Base-by-base conservation (phyloP, 2,329 filamentous ascomycete genomes). In the Alternaria consortialis region DNA sequence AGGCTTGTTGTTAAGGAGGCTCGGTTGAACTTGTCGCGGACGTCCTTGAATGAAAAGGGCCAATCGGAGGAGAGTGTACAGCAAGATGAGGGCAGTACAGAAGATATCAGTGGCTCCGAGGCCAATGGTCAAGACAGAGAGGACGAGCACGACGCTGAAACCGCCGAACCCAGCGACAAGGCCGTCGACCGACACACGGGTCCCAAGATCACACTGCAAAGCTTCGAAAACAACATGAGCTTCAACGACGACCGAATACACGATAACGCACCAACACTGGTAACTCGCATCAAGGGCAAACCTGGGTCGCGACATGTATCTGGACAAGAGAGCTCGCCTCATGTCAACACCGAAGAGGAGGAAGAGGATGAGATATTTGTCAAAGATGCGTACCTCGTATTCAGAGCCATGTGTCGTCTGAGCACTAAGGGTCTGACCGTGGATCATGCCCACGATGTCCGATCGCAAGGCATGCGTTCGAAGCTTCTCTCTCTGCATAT, bases 331-430 rank as follows among this genome's bases (percentile, higher is more conserved):
- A 62, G 81, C 3, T 80, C 80, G 6, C 74, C 70, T n/a, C 60
- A 63, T 32, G 88, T 91, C 56, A 81, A 84, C 23, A 75, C 85
- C 25, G 88, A 92, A 5, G 87, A 89, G 60, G 86, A 88, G 54
- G 87, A 89, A 60, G 93, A 97, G 75, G 95, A 99, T 74, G 95
- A 99, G 76, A 92, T 98, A 20, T 98, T 97, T 76, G 93, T 98
- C 71, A 92, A 95, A 70, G 95, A 99, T 80, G 94, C 95, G 9
- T 99, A 98, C 79, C 87, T 99, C 23, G 93, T 99, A 46, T 98
- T 99, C 82, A 88, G 95, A 32, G 97, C 95, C 3, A 95, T 99
- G 82, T 99, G 96, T 84, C 97, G 97, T 80, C 84, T 99, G 46
- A 97, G 94, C 60, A 97, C 94, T 64, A 99, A 99, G 78, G 84